Evolutionary conservation across 768 basidiomycete species (phyloP), one percentile per base, ranked within the genome.

Genomic region (Serendipita indica): DNA sequence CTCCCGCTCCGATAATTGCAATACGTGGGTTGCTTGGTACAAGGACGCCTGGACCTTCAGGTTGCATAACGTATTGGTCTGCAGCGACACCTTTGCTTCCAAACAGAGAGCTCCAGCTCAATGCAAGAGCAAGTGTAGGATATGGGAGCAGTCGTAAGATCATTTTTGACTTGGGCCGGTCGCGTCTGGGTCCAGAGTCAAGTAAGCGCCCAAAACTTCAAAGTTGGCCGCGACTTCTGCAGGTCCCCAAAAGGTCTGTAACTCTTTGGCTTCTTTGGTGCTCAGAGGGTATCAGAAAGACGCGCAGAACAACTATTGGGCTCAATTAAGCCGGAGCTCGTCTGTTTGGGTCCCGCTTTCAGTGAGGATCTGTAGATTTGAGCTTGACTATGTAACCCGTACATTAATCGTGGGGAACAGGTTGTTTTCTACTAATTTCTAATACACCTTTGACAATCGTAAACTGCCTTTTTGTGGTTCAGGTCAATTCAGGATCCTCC

Each of bases 1-100:
- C 90, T 27, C 92, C 92, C 0, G 92, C 91, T 16, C 92, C 92
- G 58, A 96, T 79, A 65, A 96, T 82, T 5, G 91, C 92, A 64
- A 96, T 76, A 46, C 83, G 72, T 18, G 39, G 7, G 49, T 28
- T 54, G 49, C 20, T 25, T 32, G 16, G 30, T 54, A 10, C 49
- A n/a, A n/a, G 49, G 49, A 28, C 27, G 5, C 2, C 30, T 54
- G 49, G 1, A 54, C 10, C n/a, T n/a, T n/a, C n/a, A n/a, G n/a
- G n/a, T n/a, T n/a, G n/a, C n/a, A n/a, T n/a, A 7, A 54, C 49
- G 30, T 54, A 27, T 54, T 54, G 49, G 49, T 54, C 49, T n/a
- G 49, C 49, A 16, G 49, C 20, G 49, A 54, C 20, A 32, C 30
- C 12, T 12, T 28, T 3, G 22, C 49, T 2, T 18, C 18, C 18